These are phyloP conservation scores for Citrus sp. DNA, from an alignment of 345 rosid species.

Conservation along the genomic window DNA sequence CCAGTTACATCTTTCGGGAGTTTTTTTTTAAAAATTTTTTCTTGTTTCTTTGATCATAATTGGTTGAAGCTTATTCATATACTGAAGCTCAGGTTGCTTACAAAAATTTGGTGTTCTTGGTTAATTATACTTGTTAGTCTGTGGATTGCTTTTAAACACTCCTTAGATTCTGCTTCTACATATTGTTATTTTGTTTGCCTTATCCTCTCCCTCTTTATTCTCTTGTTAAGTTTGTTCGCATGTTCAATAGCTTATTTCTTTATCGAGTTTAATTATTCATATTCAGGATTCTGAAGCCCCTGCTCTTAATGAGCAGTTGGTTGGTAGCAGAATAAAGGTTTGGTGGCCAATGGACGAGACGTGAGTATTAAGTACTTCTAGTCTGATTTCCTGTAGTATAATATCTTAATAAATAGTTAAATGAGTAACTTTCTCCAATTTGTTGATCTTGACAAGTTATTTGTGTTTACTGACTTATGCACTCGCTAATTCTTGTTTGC, in stretches of 20 bases:
- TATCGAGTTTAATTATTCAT: neutral
- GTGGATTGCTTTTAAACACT: neutral
- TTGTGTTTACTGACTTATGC: neutral
- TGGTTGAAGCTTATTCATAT: neutral
- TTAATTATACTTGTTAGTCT: neutral
- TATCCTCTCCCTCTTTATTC: neutral
- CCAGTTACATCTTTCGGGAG: neutral
- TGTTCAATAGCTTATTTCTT: neutral
- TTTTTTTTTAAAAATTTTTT: too few relatives aligned
- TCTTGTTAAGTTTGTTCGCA: neutral
- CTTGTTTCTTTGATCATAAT: neutral
- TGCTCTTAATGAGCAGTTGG: conserved; percentile 36
- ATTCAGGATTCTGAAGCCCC: conserved; percentile 36
- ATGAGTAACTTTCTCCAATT: neutral
- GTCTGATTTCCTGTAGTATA: neutral
- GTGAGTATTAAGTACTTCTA: conserved; percentile 36
- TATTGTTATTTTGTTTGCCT: neutral
- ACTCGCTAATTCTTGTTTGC: neutral
- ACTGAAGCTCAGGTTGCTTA: neutral
- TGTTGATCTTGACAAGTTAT: conserved; percentile 5
- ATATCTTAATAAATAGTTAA: neutral
- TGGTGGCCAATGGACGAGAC: conserved; percentile 74
- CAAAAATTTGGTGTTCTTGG: neutral
- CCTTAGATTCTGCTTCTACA: neutral
- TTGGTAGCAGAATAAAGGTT: conserved; percentile 51